phyloP scores from a whole-genome alignment of 140 eudicot species.

The Anethum foeniculum region DNA sequence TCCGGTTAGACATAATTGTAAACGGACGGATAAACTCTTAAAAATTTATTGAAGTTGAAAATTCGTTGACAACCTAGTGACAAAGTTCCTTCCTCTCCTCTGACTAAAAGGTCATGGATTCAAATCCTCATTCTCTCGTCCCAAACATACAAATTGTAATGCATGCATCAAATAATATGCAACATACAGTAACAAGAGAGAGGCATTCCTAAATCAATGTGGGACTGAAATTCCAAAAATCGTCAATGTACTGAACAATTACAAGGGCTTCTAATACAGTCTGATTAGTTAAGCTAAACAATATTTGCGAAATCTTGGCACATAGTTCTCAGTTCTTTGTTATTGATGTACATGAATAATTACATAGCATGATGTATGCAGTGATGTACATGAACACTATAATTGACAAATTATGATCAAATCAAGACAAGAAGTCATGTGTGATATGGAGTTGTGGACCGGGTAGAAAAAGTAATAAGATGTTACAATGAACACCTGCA shows the following conservation, averaged over 20 bases:
- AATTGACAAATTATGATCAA: neutral
- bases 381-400: slow-evolving; percentile 3
- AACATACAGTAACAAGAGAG: neutral
- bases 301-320: neutral
- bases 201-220: slow-evolving; percentile 39
- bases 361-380: neutral
- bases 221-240: slow-evolving; percentile 23
- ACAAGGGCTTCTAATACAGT: slow-evolving; percentile 31
- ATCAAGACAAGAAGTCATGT: neutral
- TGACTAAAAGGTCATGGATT: no score
- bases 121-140: neutral
- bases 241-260: slow-evolving; percentile 36
- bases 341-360: no score
- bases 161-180: neutral
- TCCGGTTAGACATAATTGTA: neutral
- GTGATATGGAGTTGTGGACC: slow-evolving; percentile 2
- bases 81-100: neutral
- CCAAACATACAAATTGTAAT: neutral
- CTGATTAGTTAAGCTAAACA: slow-evolving; percentile 1
- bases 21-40: neutral
- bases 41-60: neutral
- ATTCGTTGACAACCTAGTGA: neutral
- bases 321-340: neutral
- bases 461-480: neutral
- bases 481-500: neutral